phyloP scores from a whole-genome alignment of 352 stramenopile genomes.

The Peronospora belbahrii region DNA sequence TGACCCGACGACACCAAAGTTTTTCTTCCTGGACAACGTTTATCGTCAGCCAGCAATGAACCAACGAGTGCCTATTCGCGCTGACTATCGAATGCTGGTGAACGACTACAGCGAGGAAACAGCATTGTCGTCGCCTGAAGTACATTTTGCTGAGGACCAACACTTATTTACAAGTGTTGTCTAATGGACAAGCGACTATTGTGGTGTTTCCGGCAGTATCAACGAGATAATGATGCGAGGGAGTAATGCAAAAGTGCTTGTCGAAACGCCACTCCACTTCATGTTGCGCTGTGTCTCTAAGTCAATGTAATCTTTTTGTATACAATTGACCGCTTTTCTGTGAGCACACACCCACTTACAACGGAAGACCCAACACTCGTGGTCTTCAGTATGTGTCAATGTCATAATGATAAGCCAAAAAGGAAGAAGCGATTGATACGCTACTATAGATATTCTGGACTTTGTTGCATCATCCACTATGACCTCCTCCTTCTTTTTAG shows the following conservation, averaged over 20 bases:
- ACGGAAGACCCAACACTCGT: no score
- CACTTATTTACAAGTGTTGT: slow-evolving; percentile 34
- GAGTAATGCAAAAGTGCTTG: background rate
- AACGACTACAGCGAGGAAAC: slow-evolving; percentile 28
- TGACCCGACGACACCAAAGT: slow-evolving; percentile 23
- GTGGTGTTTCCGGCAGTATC: slow-evolving; percentile 1
- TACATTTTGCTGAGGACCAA: slow-evolving; percentile 34
- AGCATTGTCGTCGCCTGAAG: slow-evolving; percentile 33
- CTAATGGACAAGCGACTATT: no score
- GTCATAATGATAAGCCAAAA: slow-evolving; percentile 47
- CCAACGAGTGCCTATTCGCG: slow-evolving; percentile 34
- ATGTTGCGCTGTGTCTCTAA: slow-evolving; percentile 4
- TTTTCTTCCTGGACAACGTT: slow-evolving; percentile 61
- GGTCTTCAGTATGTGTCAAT: slow-evolving; percentile 30
- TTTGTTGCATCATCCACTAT: slow-evolving; percentile 17
- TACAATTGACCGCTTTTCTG: no score
- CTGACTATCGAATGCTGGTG: slow-evolving; percentile 55
- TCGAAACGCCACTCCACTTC: no score
- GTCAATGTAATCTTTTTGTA: no score
- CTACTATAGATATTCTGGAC: slow-evolving; percentile 34
- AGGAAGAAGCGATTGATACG: slow-evolving; percentile 47
- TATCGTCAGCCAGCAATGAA: slow-evolving; percentile 69
- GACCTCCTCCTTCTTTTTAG: slow-evolving; percentile 40
- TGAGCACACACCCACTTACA: no score
- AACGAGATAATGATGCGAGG: background rate